Percentiles rank a stretch among this genome's conserved stretches.
Conservation (phyloP, 116 monocot genomes). For the Phalaenopsis hybrid region DNA sequence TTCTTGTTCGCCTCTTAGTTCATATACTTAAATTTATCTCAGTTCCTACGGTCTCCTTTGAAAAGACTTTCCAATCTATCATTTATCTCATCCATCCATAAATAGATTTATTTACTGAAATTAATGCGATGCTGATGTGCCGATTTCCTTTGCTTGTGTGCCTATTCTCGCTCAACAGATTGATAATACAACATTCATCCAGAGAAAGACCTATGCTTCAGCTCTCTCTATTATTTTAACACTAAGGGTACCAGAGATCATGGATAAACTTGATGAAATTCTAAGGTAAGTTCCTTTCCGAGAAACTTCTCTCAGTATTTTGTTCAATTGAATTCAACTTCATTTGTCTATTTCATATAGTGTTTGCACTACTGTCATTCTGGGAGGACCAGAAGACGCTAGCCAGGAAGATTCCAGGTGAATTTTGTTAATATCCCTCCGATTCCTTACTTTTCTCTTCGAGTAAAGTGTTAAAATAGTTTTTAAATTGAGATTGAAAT, state of each 20-base stretch:
- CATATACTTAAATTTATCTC: too few species aligned
- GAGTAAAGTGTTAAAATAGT: too few species aligned
- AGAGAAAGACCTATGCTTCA: conserved; percentile 71
- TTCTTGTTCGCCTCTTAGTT: too few species aligned
- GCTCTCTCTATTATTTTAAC: conserved; percentile 86
- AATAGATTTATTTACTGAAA: too few species aligned
- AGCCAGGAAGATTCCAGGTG: conserved; percentile 80
- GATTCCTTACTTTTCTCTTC: not conserved
- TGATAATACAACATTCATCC: conserved; percentile 58
- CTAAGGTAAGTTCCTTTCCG: conserved; percentile 49
- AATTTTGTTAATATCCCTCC: not conserved
- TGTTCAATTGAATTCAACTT: not conserved
- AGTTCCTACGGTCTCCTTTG: too few species aligned
- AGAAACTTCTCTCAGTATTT: not conserved
- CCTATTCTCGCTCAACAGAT: conserved; percentile 30
- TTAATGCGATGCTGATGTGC: too few species aligned
- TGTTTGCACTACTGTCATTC: conserved; percentile 79
- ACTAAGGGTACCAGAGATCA: conserved; percentile 73
- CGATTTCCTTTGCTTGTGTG: not conserved
- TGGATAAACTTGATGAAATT: conserved; percentile 91
- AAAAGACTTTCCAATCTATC: too few species aligned
- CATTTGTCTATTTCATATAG: conserved; percentile 26
- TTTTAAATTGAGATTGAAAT: too few species aligned
- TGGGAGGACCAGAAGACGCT: conserved; percentile 53
- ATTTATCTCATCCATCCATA: too few species aligned